A percentile compares a stretch with the other conserved stretches of the same genome.
Evolutionary conservation across 306 rosid species (phyloP).

Genomic region (Pyrus bretschneideri): DNA sequence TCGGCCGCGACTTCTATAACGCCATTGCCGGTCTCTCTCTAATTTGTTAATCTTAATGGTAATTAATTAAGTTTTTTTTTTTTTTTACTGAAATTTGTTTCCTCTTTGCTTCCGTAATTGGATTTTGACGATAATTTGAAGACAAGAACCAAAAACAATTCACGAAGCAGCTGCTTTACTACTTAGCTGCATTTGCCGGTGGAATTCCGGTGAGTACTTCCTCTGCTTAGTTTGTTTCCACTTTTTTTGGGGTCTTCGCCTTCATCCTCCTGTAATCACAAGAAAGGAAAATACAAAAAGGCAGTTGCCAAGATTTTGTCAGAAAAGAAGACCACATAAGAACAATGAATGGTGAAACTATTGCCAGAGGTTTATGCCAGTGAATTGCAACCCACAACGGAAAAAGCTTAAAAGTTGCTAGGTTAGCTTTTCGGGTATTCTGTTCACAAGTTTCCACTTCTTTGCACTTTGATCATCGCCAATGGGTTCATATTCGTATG

Average conservation of each 20-base stretch:
- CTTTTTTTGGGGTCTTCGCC: not conserved
- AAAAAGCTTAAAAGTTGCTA: not conserved
- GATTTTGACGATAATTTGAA: conserved; percentile 11
- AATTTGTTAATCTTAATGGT: not conserved
- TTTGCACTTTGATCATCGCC: not conserved
- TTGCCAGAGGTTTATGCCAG: not conserved
- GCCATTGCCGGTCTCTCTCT: conserved; percentile 58
- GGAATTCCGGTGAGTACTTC: conserved; percentile 99
- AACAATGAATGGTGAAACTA: not conserved
- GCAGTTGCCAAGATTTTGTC: no score
- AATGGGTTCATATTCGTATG: not conserved
- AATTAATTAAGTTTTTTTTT: not conserved
- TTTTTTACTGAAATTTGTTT: not conserved
- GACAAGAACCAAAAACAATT: conserved; percentile 98
- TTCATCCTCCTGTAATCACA: conserved; percentile 16
- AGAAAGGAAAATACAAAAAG: not conserved
- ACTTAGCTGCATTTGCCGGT: conserved; percentile 84
- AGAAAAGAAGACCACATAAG: not conserved
- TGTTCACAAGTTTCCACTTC: not conserved
- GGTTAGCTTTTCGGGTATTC: not conserved
- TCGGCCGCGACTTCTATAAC: conserved; percentile 93
- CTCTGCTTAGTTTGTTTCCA: conserved; percentile 41
- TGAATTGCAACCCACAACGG: not conserved
- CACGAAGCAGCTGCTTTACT: conserved; percentile 80
- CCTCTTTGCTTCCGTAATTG: not conserved